These are phyloP conservation scores for Pachysolen tannophilus DNA, from an alignment of 805 yeast species.

Conservation along the genomic window DNA sequence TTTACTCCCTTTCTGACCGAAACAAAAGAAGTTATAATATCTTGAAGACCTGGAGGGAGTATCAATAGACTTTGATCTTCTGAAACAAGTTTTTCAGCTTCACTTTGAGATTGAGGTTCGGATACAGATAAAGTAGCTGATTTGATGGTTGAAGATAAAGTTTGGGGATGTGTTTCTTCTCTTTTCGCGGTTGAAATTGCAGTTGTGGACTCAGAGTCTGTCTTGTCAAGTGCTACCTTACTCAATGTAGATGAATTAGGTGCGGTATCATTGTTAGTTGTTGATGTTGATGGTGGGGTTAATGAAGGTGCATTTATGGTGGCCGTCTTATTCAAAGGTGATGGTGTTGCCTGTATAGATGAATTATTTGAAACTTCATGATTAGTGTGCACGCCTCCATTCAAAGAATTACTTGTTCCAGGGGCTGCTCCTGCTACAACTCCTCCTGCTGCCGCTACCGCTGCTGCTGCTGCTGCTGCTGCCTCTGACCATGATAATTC, in stretches of 20 bases:
- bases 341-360: slow-evolving; percentile 9
- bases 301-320: neutral
- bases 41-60: slow-evolving; percentile 15
- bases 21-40: slow-evolving; percentile 16
- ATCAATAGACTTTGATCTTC: slow-evolving; percentile 7
- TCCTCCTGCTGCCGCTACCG: slow-evolving; percentile 6
- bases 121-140: slow-evolving; percentile 2
- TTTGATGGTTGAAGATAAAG: slow-evolving; percentile 5
- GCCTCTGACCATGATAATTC: slow-evolving; percentile 9
- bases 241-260: slow-evolving; percentile 1
- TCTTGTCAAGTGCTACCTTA: slow-evolving; percentile 7
- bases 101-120: neutral
- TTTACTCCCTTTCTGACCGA: slow-evolving; percentile 2
- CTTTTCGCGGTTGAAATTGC: too few species aligned
- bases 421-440: slow-evolving; percentile 11
- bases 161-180: too few species aligned
- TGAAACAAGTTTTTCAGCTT: neutral
- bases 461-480: slow-evolving; percentile 9
- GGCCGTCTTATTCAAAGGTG: slow-evolving; percentile 11
- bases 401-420: slow-evolving; percentile 8
- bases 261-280: slow-evolving; percentile 6
- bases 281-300: slow-evolving; percentile 5
- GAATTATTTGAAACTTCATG: slow-evolving; percentile 7
- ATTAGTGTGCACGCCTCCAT: slow-evolving; percentile 1
- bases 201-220: neutral